Percentiles rank a stretch among this genome's conserved stretches.
These are phyloP conservation scores for Didymella sp. DNA, from an alignment of 2,329 filamentous ascomycete genomes.

Conservation along the genomic window DNA sequence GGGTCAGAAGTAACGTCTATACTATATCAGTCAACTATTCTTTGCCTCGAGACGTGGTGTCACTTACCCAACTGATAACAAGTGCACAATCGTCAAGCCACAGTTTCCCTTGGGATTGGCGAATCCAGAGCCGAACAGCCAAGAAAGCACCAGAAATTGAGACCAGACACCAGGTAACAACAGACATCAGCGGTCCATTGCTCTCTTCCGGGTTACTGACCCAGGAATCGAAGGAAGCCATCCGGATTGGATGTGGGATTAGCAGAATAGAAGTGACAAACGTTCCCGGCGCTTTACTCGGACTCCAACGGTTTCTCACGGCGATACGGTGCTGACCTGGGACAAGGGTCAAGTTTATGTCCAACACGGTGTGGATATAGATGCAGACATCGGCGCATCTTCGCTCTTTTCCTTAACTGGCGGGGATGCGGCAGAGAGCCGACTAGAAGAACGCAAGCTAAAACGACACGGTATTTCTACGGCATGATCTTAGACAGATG, in stretches of 20 bases:
- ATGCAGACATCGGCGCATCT: neutral
- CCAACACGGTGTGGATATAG: neutral
- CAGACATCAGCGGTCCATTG: slow-evolving; percentile 2
- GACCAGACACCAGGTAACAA: slow-evolving; percentile 3
- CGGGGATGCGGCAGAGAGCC: neutral
- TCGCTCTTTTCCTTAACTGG: neutral
- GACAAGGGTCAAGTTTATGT: slow-evolving; percentile 4
- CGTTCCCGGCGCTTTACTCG: neutral
- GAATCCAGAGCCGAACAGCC: slow-evolving; percentile 2
- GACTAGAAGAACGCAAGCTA: neutral
- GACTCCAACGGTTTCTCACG: neutral
- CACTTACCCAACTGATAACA: slow-evolving; percentile 1
- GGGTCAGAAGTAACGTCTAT: neutral
- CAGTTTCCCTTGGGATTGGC: neutral
- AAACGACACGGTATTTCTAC: neutral
- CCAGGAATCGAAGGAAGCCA: neutral
- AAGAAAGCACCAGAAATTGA: neutral
- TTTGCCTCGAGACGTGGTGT: neutral
- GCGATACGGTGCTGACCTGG: neutral
- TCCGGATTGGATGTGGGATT: neutral
- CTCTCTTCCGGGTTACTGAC: neutral
- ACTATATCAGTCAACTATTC: neutral
- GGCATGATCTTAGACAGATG: neutral
- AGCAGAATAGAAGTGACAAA: neutral
- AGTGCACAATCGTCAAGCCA: slow-evolving; percentile 2